Evolutionary conservation across 768 basidiomycete species (phyloP), one percentile per base, ranked within the genome.

Genomic region (Termitomyces sp.): DNA sequence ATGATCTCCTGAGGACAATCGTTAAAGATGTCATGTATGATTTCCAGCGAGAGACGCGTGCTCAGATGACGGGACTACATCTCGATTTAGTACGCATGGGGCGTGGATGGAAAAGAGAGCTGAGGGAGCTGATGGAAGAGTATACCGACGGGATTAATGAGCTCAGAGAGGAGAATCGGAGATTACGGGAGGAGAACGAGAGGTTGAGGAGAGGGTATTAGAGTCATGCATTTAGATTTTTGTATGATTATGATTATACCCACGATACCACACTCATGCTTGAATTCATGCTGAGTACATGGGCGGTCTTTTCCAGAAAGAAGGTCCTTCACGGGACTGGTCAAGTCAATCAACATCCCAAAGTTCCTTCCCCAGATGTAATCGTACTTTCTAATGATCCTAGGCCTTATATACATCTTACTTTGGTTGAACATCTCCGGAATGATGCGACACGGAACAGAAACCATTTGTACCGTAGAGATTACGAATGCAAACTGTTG

Each of bases 31-130:
- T 84, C 57, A 83, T 91, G 83, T 82, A 79, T 61, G 89, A 91
- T 61, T 87, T 83, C 65, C 86, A 85, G 67, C 76, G 79, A 61
- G 88, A 91, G 68, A 85, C 82, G 24, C 79, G 81, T 64, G 76
- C 81, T n/a, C 86, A 90, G 76, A 82, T 91, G 79, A 79, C 82
- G 68, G 88, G 87, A 2, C 72, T 91, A 56, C 90, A 92, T 70
- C 65, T 92, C 59, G 89, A 92, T 65, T 65, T 91, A 56, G 74
- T 92, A 36, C 77, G 82, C 56, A 85, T 90, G 85, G 87, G 88
- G 2, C 72, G 86, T 34, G 80, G 79, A 26, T 88, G 86, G 87
- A 83, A 82, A 70, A 76, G 70, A 50, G 88, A 90, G 68, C 72
- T 91, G 67, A 75, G 83, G 53, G 76, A 75, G 42, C 65, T 82